Evolutionary conservation across 2,329 filamentous ascomycete genomes (phyloP).

Genomic region (Mycogone perniciosa): DNA sequence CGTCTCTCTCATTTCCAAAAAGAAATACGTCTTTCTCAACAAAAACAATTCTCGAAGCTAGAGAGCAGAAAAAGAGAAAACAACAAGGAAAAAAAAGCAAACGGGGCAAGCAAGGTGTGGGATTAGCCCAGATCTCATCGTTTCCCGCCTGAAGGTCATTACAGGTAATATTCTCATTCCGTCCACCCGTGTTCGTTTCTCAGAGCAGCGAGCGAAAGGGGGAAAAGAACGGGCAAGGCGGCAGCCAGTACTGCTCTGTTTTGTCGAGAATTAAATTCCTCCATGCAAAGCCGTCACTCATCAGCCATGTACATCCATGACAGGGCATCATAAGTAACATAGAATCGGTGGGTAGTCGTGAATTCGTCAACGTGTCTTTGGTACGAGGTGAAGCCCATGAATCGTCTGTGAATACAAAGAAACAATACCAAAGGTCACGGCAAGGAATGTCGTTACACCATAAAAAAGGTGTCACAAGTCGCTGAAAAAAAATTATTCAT

Average conservation of each 20-base stretch:
- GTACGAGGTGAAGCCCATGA: conserved; percentile 23
- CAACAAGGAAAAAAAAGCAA: conserved; percentile 15
- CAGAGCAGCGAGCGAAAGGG: conserved; percentile 19
- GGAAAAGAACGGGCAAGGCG: conserved; percentile 15
- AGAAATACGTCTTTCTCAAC: conserved; percentile 10
- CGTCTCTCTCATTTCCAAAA: conserved; percentile 22
- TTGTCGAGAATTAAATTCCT: conserved; percentile 31
- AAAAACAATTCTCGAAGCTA: conserved; percentile 6
- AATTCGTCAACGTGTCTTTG: conserved; percentile 31
- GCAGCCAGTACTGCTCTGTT: conserved; percentile 18
- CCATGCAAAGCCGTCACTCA: conserved; percentile 39
- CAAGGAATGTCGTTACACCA: conserved; percentile 15
- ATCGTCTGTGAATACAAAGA: conserved; percentile 25
- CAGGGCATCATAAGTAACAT: conserved; percentile 28
- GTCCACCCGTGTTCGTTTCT: conserved; percentile 26
- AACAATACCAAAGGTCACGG: conserved; percentile 15
- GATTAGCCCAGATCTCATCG: conserved; percentile 22
- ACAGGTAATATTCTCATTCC: conserved; percentile 30
- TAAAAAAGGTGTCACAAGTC: conserved; percentile 11
- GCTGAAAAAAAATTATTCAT: conserved; percentile 12
- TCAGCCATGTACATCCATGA: conserved; percentile 38
- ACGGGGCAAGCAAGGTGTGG: conserved; percentile 20
- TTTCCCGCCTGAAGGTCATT: conserved; percentile 32
- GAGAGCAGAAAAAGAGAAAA: conserved; percentile 6
- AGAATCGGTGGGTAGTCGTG: conserved; percentile 29